Conservation (phyloP, 306 rosid species). For the Sophora flavescens region DNA sequence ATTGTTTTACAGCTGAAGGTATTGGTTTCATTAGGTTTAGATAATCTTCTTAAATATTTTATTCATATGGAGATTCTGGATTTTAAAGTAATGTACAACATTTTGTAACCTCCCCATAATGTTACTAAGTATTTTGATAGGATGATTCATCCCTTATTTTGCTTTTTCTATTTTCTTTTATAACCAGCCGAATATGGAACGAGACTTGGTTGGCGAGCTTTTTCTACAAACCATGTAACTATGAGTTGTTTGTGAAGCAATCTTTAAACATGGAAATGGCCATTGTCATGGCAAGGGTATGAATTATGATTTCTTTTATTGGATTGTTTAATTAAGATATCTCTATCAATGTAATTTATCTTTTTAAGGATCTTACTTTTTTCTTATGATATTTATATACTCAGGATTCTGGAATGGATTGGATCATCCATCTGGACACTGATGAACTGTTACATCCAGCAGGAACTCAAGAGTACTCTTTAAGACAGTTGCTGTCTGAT, state of each 20-base stretch:
- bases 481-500: constrained; percentile 83
- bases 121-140: constrained; percentile 22
- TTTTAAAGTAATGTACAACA: constrained; percentile 27
- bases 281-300: constrained; percentile 96
- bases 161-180: constrained; percentile 27
- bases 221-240: constrained; percentile 97
- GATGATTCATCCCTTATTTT: constrained; percentile 11
- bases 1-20: constrained; percentile 25
- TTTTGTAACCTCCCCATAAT: constrained; percentile 2
- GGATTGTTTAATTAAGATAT: constrained; percentile 8
- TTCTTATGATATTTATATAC: constrained; percentile 30
- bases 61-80: constrained; percentile 6
- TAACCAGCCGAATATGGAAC: constrained; percentile 93
- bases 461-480: constrained; percentile 80
- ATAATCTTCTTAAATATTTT: constrained; percentile 25
- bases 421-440: constrained; percentile 98
- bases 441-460: constrained; percentile 85
- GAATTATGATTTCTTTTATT: constrained; percentile 44
- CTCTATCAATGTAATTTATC: constrained; percentile 15
- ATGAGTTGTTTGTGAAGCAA: constrained; percentile 98
- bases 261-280: constrained; percentile 99
- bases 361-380: constrained; percentile 16
- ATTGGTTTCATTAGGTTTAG: background rate
- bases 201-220: constrained; percentile 97
- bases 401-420: constrained; percentile 90